Conservation (phyloP, 1,284 basidiomycete species). For the Grifola frondosa region DNA sequence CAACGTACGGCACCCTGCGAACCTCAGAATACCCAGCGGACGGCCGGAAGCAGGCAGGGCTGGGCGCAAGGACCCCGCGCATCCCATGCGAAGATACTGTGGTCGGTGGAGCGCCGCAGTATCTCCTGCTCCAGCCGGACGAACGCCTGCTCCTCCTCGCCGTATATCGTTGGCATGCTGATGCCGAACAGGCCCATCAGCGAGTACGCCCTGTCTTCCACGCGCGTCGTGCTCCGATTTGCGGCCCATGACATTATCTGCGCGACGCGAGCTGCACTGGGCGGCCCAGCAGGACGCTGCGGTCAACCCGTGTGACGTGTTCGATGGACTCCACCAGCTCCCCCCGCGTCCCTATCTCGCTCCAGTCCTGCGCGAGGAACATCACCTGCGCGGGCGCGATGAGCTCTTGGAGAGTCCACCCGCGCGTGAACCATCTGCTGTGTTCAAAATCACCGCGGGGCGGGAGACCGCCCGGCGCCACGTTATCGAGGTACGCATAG, state of each 20-base stretch:
- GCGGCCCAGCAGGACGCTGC: neutral
- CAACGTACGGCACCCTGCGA: no score
- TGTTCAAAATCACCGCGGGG: neutral
- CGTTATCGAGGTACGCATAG: slow-evolving; percentile 7
- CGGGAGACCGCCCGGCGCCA: neutral
- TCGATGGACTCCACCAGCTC: neutral
- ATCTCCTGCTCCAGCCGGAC: slow-evolving; percentile 2
- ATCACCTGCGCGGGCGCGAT: neutral
- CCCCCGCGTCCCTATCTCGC: neutral
- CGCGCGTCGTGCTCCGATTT: neutral
- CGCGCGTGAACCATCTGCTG: slow-evolving; percentile 7
- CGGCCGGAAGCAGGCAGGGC: no score
- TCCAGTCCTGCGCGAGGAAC: slow-evolving; percentile 2
- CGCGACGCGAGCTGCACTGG: neutral
- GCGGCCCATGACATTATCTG: slow-evolving; percentile 4
- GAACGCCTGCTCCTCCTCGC: slow-evolving; percentile 7
- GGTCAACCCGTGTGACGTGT: neutral
- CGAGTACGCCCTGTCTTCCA: slow-evolving; percentile 5
- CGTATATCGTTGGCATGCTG: slow-evolving; percentile 3
- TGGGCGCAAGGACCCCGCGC: no score
- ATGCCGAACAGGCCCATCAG: slow-evolving; percentile 7
- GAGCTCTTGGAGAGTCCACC: slow-evolving; percentile 8
- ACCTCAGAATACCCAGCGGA: no score
- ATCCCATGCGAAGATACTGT: slow-evolving; percentile 8
- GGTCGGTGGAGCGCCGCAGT: slow-evolving; percentile 2